A percentile compares a stretch with the other conserved stretches of the same genome.
Conservation (phyloP, 148 eudicot genomes). For the Silene latifolia region DNA sequence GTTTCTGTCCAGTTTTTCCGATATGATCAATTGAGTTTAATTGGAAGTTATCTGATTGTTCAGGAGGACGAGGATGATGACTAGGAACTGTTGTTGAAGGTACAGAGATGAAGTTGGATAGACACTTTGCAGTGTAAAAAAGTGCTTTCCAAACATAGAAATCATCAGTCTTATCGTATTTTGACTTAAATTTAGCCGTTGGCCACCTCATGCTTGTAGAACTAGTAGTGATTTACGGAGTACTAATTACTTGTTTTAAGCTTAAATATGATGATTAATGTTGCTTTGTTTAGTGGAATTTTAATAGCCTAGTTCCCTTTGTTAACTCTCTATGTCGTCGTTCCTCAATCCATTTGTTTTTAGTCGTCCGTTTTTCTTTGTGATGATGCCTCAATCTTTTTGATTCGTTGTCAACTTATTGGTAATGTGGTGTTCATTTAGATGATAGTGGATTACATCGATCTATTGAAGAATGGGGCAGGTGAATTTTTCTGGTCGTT, state of each 20-base stretch:
- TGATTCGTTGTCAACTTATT: too few relatives aligned
- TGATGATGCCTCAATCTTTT: neutral
- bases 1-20: neutral
- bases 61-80: conserved; percentile 34
- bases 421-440: neutral
- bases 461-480: too few relatives aligned
- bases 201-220: conserved; percentile 24
- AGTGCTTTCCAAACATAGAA: neutral
- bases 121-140: conserved; percentile 9
- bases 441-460: too few relatives aligned
- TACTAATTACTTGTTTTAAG: conserved; percentile 12
- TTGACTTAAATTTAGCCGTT: conserved; percentile 15
- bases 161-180: conserved; percentile 17
- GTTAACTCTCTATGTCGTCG: conserved; percentile 4
- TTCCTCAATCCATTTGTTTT: neutral
- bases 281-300: conserved; percentile 14
- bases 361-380: neutral
- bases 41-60: neutral
- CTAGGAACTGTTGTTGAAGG: conserved; percentile 3
- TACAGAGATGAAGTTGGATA: conserved; percentile 4
- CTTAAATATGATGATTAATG: conserved; percentile 23
- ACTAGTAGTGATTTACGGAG: conserved; percentile 22
- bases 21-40: neutral
- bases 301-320: conserved; percentile 19
- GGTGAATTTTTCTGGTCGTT: too few relatives aligned